phyloP scores from a whole-genome alignment of 2,329 filamentous ascomycete genomes.

The Corinectria fuckeliana region DNA sequence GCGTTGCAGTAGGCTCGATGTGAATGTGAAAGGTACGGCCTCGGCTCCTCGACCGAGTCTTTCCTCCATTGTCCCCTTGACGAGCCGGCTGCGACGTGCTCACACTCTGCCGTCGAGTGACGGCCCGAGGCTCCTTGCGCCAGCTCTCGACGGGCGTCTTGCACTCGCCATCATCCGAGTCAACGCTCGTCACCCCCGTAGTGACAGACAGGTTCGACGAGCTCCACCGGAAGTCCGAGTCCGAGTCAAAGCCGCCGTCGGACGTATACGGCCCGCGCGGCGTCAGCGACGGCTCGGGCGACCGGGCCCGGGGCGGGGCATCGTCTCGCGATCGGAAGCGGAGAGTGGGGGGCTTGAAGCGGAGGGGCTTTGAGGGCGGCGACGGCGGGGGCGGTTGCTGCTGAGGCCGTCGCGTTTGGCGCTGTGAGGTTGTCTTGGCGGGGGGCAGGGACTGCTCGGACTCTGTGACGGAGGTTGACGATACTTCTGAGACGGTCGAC shows the following conservation, averaged over 20 bases:
- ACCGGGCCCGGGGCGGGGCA: constrained; percentile 11
- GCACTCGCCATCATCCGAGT: constrained; percentile 31
- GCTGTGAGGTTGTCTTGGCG: constrained; percentile 5
- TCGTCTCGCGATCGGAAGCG: constrained; percentile 34
- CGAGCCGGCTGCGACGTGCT: constrained; percentile 27
- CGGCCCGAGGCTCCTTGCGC: constrained; percentile 26
- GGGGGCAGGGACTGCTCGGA: constrained; percentile 7
- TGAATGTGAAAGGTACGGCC: constrained; percentile 39
- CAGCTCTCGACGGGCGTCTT: constrained; percentile 25
- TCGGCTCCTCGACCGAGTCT: constrained; percentile 34
- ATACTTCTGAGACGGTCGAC: constrained; percentile 37
- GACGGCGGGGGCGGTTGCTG: background rate
- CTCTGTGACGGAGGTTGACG: constrained; percentile 18
- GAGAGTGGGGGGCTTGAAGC: constrained; percentile 35
- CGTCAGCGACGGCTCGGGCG: constrained; percentile 30
- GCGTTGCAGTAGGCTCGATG: constrained; percentile 33
- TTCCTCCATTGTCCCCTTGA: constrained; percentile 25
- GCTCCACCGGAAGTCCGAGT: constrained; percentile 32
- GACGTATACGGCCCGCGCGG: constrained; percentile 31
- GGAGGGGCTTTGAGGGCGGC: constrained; percentile 22
- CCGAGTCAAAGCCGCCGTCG: constrained; percentile 37
- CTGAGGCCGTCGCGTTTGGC: background rate
- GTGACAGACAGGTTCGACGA: constrained; percentile 33
- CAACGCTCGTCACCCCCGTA: constrained; percentile 34
- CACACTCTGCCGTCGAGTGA: constrained; percentile 25